phyloP scores from a whole-genome alignment of 2,329 filamentous ascomycete genomes.

The Laburnicola sp. region DNA sequence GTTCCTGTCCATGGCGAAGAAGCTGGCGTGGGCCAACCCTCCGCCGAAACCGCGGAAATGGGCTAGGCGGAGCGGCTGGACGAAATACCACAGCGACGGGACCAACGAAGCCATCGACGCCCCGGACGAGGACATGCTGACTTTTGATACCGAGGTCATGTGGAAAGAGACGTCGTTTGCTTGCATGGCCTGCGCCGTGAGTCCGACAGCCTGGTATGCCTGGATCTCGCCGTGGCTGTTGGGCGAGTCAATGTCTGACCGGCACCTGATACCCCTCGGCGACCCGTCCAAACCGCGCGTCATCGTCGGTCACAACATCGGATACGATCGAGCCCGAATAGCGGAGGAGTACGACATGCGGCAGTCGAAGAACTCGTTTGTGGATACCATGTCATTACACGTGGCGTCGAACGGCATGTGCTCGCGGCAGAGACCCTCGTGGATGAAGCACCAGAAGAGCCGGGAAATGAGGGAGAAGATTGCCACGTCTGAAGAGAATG shows the following conservation, averaged over 20 bases:
- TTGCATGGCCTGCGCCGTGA: slow-evolving; percentile 94
- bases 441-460: slow-evolving; percentile 96
- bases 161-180: slow-evolving; percentile 91
- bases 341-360: slow-evolving; percentile 84
- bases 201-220: slow-evolving; percentile 90
- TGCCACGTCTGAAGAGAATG: slow-evolving; percentile 68
- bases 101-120: slow-evolving; percentile 70
- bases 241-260: slow-evolving; percentile 73
- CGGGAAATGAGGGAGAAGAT: slow-evolving; percentile 81
- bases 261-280: slow-evolving; percentile 85
- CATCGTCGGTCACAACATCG: slow-evolving; percentile 92
- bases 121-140: slow-evolving; percentile 79
- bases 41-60: slow-evolving; percentile 70
- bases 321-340: slow-evolving; percentile 87
- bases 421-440: slow-evolving; percentile 90
- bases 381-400: slow-evolving; percentile 98
- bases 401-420: slow-evolving; percentile 99
- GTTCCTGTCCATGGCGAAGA: slow-evolving; percentile 73
- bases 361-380: slow-evolving; percentile 81
- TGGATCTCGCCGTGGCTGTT: slow-evolving; percentile 97
- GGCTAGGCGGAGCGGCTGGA: slow-evolving; percentile 84
- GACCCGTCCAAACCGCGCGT: slow-evolving; percentile 73
- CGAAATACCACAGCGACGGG: slow-evolving; percentile 81
- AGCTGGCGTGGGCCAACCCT: slow-evolving; percentile 66
- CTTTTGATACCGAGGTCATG: slow-evolving; percentile 96